Evolutionary conservation across 352 stramenopile genomes (phyloP).

Genomic region (Phytophthora parvispora): DNA sequence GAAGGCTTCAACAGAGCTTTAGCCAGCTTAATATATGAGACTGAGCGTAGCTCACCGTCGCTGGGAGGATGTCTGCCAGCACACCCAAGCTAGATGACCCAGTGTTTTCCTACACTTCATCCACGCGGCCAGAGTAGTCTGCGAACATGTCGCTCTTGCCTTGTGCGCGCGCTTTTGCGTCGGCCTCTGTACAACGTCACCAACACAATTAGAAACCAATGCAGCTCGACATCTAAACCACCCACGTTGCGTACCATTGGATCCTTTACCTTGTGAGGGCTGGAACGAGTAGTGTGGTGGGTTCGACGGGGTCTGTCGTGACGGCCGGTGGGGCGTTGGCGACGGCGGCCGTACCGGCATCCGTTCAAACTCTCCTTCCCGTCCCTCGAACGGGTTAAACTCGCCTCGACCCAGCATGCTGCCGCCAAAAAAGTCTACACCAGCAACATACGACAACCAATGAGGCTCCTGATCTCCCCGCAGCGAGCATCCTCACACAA

Average conservation of each 20-base stretch:
- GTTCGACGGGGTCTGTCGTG: conserved; percentile 54
- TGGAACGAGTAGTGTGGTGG: conserved; percentile 86
- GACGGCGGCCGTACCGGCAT: conserved; percentile 64
- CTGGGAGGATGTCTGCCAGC: background rate
- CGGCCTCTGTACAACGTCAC: conserved; percentile 17
- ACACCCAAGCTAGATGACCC: background rate
- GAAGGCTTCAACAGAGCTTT: background rate
- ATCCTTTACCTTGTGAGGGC: conserved; percentile 44
- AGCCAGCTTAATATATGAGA: background rate
- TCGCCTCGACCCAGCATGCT: conserved; percentile 42
- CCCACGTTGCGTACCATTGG: conserved; percentile 33
- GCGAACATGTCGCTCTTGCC: conserved; percentile 78
- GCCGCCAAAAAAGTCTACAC: conserved; percentile 69
- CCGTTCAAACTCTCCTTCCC: conserved; percentile 75
- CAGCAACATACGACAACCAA: background rate
- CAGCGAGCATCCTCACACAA: background rate
- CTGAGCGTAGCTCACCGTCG: no score
- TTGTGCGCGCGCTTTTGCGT: conserved; percentile 46
- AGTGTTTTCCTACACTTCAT: conserved; percentile 61
- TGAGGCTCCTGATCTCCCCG: background rate
- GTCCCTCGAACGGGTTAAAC: conserved; percentile 62
- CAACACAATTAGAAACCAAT: background rate
- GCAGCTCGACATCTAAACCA: background rate
- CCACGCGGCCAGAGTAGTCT: conserved; percentile 71
- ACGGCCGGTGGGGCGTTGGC: conserved; percentile 47